Evolutionary conservation across 2,329 filamentous ascomycete genomes (phyloP).

Genomic region (Phoma sp.): DNA sequence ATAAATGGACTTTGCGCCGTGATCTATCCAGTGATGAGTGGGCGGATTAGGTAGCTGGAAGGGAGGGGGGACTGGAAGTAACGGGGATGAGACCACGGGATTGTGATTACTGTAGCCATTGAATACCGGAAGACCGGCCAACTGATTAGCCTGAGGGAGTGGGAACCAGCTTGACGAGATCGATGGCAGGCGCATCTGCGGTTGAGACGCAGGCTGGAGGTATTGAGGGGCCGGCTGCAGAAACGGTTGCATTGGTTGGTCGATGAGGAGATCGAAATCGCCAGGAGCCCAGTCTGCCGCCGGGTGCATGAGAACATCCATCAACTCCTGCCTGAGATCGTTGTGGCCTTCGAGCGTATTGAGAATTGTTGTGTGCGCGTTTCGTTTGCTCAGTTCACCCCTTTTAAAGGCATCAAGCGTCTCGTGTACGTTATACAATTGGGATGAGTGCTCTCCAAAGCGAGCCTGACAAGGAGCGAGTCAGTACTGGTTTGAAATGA

Average conservation of each 20-base stretch:
- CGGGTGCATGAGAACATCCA: constrained; percentile 32
- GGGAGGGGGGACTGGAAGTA: background rate
- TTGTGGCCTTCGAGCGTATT: constrained; percentile 24
- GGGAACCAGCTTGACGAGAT: constrained; percentile 23
- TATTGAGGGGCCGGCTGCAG: constrained; percentile 23
- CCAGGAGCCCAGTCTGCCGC: constrained; percentile 30
- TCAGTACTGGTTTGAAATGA: background rate
- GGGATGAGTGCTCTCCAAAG: constrained; percentile 34
- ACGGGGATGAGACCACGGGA: background rate
- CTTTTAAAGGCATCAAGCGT: constrained; percentile 27
- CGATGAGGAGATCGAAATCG: constrained; percentile 25
- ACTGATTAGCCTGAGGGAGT: background rate
- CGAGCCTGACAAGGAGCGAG: constrained; percentile 18
- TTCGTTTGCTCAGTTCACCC: constrained; percentile 30
- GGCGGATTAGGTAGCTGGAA: background rate
- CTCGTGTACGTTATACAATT: constrained; percentile 25
- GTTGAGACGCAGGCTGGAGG: constrained; percentile 37
- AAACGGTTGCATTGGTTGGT: background rate
- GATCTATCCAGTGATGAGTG: background rate
- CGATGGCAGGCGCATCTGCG: constrained; percentile 29
- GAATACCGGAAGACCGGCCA: background rate
- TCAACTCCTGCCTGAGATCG: constrained; percentile 33
- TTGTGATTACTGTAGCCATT: background rate
- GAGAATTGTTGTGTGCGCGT: constrained; percentile 27
- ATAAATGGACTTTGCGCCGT: background rate